These are phyloP conservation scores for Xylaria sp. DNA, from an alignment of 2,329 filamentous ascomycete species.

Conservation along the genomic window DNA sequence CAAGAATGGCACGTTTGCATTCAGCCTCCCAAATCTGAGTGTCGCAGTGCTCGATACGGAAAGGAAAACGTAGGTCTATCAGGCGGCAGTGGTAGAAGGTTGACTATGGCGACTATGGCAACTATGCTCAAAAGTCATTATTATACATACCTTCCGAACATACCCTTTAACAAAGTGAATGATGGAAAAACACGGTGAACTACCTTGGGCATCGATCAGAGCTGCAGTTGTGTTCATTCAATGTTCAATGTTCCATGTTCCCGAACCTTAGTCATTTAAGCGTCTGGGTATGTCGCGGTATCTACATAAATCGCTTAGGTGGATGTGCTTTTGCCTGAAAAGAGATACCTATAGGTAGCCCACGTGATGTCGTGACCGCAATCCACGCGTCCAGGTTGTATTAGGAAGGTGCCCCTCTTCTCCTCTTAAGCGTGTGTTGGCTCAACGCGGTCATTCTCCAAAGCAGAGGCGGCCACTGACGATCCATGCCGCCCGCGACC, in stretches of 20 bases:
- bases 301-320: background rate
- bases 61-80: constrained; percentile 15
- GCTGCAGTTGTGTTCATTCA: no score
- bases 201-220: no score
- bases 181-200: background rate
- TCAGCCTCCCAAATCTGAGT: constrained; percentile 64
- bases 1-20: constrained; percentile 60
- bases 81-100: constrained; percentile 18
- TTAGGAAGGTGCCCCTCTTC: constrained; percentile 20
- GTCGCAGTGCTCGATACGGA: constrained; percentile 65
- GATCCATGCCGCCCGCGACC: background rate
- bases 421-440: constrained; percentile 23
- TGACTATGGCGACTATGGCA: background rate
- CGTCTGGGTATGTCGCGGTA: background rate
- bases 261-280: no score
- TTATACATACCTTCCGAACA: no score
- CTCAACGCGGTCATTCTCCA: background rate
- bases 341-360: background rate
- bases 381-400: constrained; percentile 29
- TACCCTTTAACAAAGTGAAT: no score
- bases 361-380: constrained; percentile 34
- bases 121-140: no score
- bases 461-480: background rate
- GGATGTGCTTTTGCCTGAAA: no score
- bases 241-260: no score